Evolutionary conservation across 331 rosid species (phyloP), one percentile per base, ranked within the genome.

Genomic region (Quercus tomentella): DNA sequence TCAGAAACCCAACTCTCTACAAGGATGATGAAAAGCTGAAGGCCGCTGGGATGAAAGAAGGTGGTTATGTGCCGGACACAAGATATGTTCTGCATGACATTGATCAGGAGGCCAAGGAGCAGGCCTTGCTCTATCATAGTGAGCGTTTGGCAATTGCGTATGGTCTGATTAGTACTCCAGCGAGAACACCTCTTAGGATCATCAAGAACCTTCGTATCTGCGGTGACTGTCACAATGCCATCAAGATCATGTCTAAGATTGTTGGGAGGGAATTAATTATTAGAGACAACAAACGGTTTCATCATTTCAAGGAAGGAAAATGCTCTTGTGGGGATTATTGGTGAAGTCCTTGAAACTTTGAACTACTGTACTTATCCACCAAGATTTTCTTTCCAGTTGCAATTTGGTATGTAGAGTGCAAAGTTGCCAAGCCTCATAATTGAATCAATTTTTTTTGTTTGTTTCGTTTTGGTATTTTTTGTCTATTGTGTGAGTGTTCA

Each of bases 261-360:
- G 97, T 91, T 37, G 97, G 97, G 56, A 88, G 97, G 79, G 93
- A 91, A 62, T 81, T 94, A 58, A 88, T 22, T 41, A 41, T 41
- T 41, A 41, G 45, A 9, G 45, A 41, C 3, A 41, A 41, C 45
- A 41, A 41, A 41, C 45, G 98, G 80, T 92, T 91, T 83, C 98
- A 94, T 85, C 97, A 92, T 86, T 91, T 94, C 89, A 91, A 89
- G 89, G 98, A 89, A 78, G 97, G 97, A 1, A 89, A 92, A 84
- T 94, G 97, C 90, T 92, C 97, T 31, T 92, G 97, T 77, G 97
- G 97, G 76, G 98, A 94, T 88, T 94, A 92, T 87, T 94, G 98
- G 97, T 94, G 88, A 89, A 74, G 60, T 67, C 65, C 60, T 63
- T 56, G 56, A 61, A 67, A 76, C 61, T 35, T 77, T 52, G 69